These are phyloP conservation scores for Apiotrichum gracile DNA, from an alignment of 1,284 basidiomycete species.

Conservation along the genomic window DNA sequence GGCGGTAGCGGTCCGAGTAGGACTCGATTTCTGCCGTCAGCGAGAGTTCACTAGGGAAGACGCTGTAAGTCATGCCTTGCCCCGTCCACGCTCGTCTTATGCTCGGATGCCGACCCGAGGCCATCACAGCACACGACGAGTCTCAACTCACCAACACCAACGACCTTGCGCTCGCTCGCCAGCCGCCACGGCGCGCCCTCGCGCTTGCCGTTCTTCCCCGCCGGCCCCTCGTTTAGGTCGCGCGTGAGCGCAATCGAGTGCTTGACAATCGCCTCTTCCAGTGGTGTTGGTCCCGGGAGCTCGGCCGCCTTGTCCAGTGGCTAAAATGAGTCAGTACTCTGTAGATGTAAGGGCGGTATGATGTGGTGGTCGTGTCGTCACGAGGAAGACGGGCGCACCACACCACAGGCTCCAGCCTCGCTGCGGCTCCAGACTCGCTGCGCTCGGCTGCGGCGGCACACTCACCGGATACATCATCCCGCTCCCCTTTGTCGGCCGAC, in stretches of 20 bases:
- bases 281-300: conserved; percentile 20
- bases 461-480: conserved; percentile 42
- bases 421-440: too few species aligned
- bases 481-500: conserved; percentile 24
- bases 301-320: conserved; percentile 28
- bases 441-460: too few species aligned
- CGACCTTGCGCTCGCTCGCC: conserved; percentile 32
- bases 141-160: conserved; percentile 41
- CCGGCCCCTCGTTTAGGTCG: conserved; percentile 19
- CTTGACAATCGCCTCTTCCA: conserved; percentile 21
- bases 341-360: too few species aligned
- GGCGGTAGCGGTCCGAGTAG: conserved; percentile 39
- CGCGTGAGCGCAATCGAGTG: conserved; percentile 20
- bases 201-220: neutral
- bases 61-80: too few species aligned
- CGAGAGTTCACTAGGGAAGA: too few species aligned
- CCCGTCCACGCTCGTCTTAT: too few species aligned
- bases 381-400: too few species aligned
- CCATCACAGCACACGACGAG: too few species aligned
- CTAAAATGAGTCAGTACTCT: conserved; percentile 9
- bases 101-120: too few species aligned
- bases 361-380: too few species aligned
- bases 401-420: too few species aligned
- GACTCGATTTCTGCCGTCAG: conserved; percentile 41
- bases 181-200: conserved; percentile 34